Percentiles rank a stretch among this genome's conserved stretches.
Conservation (phyloP, 441 rosid genomes). For the Gossypium gossypioides region DNA sequence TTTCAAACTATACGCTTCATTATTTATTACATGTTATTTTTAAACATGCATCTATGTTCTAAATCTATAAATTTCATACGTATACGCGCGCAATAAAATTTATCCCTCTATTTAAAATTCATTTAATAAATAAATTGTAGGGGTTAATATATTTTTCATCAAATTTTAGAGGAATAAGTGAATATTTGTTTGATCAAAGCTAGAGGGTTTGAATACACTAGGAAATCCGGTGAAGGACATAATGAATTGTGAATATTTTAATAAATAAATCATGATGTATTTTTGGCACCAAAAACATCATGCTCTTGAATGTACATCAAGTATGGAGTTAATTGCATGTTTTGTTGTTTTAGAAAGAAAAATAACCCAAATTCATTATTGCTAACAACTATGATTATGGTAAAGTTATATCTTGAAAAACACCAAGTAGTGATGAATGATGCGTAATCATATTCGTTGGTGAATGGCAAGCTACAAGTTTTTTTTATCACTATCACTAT, state of each 20-base stretch:
- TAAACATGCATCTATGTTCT: too few relatives aligned
- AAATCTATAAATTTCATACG: too few relatives aligned
- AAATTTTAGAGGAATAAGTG: too few relatives aligned
- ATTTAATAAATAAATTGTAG: too few relatives aligned
- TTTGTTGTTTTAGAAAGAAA: not conserved
- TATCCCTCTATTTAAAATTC: too few relatives aligned
- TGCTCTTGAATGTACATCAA: not conserved
- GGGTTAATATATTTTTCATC: too few relatives aligned
- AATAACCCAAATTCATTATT: not conserved
- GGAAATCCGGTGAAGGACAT: not conserved
- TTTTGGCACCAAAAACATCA: not conserved
- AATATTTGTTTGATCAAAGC: too few relatives aligned
- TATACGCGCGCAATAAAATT: too few relatives aligned
- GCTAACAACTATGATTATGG: slow-evolving; percentile 7
- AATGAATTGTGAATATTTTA: not conserved
- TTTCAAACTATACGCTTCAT: too few relatives aligned
- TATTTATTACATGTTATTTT: too few relatives aligned
- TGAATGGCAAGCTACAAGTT: not conserved
- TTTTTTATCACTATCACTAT: too few relatives aligned
- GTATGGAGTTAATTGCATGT: not conserved
- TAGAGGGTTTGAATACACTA: too few relatives aligned
- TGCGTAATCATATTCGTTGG: slow-evolving; percentile 8
- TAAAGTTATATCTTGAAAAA: not conserved
- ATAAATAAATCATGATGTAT: not conserved
- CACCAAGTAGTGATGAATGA: not conserved